A percentile compares a stretch with the other conserved stretches of the same genome.
Evolutionary conservation across 2,329 filamentous ascomycete genomes (phyloP).

Genomic region (Ophiostoma sp.): DNA sequence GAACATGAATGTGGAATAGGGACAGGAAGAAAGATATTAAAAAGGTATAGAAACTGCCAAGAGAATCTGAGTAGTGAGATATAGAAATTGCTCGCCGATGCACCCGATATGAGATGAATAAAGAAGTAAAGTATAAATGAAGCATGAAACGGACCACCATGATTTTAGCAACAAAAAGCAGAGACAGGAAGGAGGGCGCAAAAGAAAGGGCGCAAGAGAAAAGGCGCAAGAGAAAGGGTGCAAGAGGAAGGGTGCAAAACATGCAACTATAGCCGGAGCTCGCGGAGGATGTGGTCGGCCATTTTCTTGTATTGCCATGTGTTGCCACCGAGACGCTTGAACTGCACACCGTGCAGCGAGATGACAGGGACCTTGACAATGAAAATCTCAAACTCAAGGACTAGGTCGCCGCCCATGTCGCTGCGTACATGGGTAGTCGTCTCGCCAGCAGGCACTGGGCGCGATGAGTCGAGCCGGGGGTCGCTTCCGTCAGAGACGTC

Average conservation of each 20-base stretch:
- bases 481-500: slow-evolving; percentile 76
- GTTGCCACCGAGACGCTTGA: slow-evolving; percentile 91
- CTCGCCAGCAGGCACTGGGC: slow-evolving; percentile 59
- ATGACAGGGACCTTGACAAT: slow-evolving; percentile 96
- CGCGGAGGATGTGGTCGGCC: slow-evolving; percentile 89
- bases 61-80: not conserved
- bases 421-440: slow-evolving; percentile 89
- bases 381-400: slow-evolving; percentile 88
- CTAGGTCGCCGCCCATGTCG: slow-evolving; percentile 77
- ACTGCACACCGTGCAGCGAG: slow-evolving; percentile 90
- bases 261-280: slow-evolving; percentile 63
- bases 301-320: slow-evolving; percentile 99
- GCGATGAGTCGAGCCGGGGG: slow-evolving; percentile 45
- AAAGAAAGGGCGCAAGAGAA: no score
- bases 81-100: not conserved
- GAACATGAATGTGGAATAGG: no score
- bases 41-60: not conserved
- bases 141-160: slow-evolving; percentile 3
- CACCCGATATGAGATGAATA: not conserved
- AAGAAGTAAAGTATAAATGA: no score
- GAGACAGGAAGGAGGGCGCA: not conserved
- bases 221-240: not conserved
- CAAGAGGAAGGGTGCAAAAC: not conserved
- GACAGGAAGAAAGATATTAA: not conserved
- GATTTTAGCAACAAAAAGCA: not conserved